phyloP scores from a whole-genome alignment of 2,329 filamentous ascomycete species.

The Talaromyces sp. region DNA sequence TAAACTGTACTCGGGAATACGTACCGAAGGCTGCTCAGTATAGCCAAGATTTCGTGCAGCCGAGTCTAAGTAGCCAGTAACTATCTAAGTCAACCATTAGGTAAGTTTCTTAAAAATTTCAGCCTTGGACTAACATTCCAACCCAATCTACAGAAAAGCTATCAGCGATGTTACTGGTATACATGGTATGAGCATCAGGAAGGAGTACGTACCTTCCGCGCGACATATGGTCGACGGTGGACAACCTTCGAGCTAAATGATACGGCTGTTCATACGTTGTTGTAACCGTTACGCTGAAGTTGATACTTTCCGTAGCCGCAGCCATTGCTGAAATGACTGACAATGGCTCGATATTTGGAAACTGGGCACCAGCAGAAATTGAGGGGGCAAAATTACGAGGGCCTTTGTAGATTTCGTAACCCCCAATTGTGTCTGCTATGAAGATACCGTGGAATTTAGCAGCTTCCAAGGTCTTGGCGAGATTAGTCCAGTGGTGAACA shows the following conservation, averaged over 20 bases:
- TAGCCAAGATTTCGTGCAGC: too few species aligned
- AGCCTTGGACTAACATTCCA: too few species aligned
- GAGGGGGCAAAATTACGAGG: conserved; percentile 42
- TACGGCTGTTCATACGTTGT: conserved; percentile 62
- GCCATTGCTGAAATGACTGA: conserved; percentile 59
- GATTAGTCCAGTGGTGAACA: conserved; percentile 56
- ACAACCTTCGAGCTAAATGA: conserved; percentile 58
- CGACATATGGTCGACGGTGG: conserved; percentile 59
- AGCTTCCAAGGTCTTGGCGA: conserved; percentile 58
- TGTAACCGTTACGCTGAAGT: conserved; percentile 60
- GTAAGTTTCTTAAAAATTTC: too few species aligned
- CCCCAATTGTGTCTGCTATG: conserved; percentile 62
- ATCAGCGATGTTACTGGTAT: too few species aligned
- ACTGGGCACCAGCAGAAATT: conserved; percentile 61
- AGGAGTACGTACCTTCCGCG: conserved; percentile 48
- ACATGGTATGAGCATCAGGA: too few species aligned
- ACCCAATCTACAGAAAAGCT: too few species aligned
- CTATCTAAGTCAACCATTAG: too few species aligned
- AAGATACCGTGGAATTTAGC: conserved; percentile 63
- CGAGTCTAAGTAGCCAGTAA: too few species aligned
- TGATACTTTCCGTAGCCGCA: conserved; percentile 60
- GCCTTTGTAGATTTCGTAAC: conserved; percentile 59
- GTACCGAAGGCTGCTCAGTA: too few species aligned
- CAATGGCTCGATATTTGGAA: conserved; percentile 64
- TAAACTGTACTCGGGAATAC: conserved; percentile 39